Conservation (phyloP, 148 eudicot genomes). For the Rhododendron vialii region DNA sequence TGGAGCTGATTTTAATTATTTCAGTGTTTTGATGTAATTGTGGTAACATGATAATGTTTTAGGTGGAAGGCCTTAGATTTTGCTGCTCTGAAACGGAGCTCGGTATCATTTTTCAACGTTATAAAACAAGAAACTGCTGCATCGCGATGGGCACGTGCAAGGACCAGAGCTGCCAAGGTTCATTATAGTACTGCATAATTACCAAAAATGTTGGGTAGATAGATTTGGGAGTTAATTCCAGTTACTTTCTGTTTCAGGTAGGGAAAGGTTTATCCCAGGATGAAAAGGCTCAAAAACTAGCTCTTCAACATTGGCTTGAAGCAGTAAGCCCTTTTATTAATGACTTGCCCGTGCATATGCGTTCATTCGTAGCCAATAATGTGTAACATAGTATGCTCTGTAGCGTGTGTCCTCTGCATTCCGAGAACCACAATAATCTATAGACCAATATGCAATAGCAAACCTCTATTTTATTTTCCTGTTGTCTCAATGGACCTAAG, state of each 20-base stretch:
- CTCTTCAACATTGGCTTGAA: conserved; percentile 35
- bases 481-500: background rate
- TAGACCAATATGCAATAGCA: background rate
- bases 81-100: conserved; percentile 25
- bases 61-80: conserved; percentile 39
- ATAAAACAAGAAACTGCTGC: conserved; percentile 17
- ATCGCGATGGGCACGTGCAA: conserved; percentile 28
- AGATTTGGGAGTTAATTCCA: background rate
- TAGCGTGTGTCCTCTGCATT: background rate
- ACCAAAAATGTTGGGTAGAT: background rate
- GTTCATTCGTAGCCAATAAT: background rate
- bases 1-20: background rate
- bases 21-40: background rate
- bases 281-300: conserved; percentile 28
- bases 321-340: conserved; percentile 19
- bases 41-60: background rate
- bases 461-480: background rate
- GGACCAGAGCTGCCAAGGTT: conserved; percentile 34
- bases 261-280: conserved; percentile 31
- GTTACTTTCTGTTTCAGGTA: conserved; percentile 14
- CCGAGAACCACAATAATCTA: background rate
- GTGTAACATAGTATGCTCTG: background rate
- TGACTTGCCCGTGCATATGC: background rate
- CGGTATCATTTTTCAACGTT: conserved; percentile 20
- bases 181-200: background rate